Percentiles rank a stretch among this genome's conserved stretches.
These are phyloP conservation scores for Pleoardoris graminearum DNA, from an alignment of 2,329 filamentous ascomycete genomes.

Conservation along the genomic window DNA sequence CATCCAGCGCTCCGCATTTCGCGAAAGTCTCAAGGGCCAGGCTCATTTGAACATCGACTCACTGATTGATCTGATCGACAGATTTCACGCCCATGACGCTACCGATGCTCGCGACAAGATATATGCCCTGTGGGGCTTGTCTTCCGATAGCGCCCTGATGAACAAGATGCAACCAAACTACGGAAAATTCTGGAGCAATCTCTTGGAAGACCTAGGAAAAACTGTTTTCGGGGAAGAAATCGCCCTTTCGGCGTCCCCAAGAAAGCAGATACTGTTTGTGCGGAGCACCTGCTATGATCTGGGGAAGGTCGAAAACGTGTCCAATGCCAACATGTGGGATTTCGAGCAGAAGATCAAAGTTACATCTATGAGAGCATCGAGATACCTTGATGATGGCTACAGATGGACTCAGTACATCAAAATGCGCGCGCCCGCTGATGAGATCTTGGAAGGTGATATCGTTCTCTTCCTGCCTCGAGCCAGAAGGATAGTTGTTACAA, in stretches of 20 bases:
- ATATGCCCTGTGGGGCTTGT: constrained; percentile 10
- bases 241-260: neutral
- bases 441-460: neutral
- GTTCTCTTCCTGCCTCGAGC: neutral
- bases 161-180: constrained; percentile 6
- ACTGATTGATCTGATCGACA: constrained; percentile 10
- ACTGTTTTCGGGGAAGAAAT: neutral
- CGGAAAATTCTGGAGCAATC: neutral
- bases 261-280: neutral
- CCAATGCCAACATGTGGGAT: neutral
- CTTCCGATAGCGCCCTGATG: neutral
- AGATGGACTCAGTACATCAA: neutral
- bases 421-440: neutral
- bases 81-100: constrained; percentile 8
- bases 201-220: neutral
- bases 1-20: neutral
- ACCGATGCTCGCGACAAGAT: constrained; percentile 12
- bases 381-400: neutral
- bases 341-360: neutral
- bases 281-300: neutral
- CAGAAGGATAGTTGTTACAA: neutral
- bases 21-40: constrained; percentile 1
- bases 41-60: constrained; percentile 5
- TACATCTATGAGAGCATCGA: neutral
- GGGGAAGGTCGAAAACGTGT: neutral